Evolutionary conservation across 345 rosid genomes (phyloP).

Genomic region (Euphorbia peplus): DNA sequence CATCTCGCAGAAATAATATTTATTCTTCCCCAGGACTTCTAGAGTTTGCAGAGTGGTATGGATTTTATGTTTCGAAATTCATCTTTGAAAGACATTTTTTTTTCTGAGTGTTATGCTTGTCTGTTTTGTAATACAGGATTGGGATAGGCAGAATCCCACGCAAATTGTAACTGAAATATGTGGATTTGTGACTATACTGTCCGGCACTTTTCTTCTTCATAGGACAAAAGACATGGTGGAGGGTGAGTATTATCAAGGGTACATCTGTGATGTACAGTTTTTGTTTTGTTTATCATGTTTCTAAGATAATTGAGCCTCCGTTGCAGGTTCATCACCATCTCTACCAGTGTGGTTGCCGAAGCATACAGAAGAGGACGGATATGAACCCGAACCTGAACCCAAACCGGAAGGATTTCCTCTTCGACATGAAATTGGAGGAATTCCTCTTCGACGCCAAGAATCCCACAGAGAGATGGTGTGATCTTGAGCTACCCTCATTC

Average conservation of each 20-base stretch:
- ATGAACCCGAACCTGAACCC: slow-evolving; percentile 44
- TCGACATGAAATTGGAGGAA: slow-evolving; percentile 51
- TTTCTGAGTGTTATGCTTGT: background rate
- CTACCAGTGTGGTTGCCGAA: slow-evolving; percentile 37
- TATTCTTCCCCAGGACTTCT: background rate
- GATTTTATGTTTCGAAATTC: background rate
- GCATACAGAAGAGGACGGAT: slow-evolving; percentile 42
- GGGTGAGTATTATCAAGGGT: slow-evolving; percentile 37
- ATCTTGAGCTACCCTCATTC: slow-evolving; percentile 6
- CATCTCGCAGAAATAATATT: no score
- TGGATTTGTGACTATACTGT: slow-evolving; percentile 78
- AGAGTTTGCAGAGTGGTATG: background rate
- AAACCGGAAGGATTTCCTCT: slow-evolving; percentile 69
- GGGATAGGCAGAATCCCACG: slow-evolving; percentile 83
- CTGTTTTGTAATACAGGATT: slow-evolving; percentile 44
- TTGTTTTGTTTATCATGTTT: slow-evolving; percentile 9
- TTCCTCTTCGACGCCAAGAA: slow-evolving; percentile 58
- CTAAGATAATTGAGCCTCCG: slow-evolving; percentile 12
- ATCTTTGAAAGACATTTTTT: background rate
- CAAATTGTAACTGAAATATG: slow-evolving; percentile 77
- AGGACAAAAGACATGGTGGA: slow-evolving; percentile 77
- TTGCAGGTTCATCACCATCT: slow-evolving; percentile 46
- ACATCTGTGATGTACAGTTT: background rate
- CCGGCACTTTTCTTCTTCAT: slow-evolving; percentile 86
- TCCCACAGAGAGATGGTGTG: slow-evolving; percentile 27